Percentiles rank a stretch among this genome's conserved stretches.
phyloP scores from a whole-genome alignment of 2,329 filamentous ascomycete genomes.

The Grosmannia huntii region DNA sequence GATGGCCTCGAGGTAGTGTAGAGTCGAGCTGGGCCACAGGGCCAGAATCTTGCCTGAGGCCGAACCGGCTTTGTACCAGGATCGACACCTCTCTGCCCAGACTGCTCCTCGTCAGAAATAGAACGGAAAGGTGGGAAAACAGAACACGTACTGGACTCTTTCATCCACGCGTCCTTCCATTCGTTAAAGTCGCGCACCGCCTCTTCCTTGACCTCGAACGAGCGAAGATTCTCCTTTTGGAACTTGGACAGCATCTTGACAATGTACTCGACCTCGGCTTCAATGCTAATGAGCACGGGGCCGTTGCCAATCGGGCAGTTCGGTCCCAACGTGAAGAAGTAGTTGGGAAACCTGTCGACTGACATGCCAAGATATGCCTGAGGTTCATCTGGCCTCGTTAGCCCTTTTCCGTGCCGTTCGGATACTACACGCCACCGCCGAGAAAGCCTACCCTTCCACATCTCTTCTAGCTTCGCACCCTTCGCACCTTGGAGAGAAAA shows the following conservation, averaged over 20 bases:
- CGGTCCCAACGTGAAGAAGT: conserved; percentile 16
- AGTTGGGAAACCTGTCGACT: conserved; percentile 21
- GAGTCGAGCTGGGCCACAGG: background rate
- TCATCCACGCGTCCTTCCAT: background rate
- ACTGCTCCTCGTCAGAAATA: background rate
- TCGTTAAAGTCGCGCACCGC: background rate
- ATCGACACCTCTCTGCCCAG: background rate
- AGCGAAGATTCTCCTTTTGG: background rate
- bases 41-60: background rate
- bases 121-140: no score
- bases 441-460: conserved; percentile 10
- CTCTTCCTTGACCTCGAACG: background rate
- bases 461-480: conserved; percentile 11
- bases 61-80: background rate
- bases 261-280: background rate
- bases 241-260: background rate
- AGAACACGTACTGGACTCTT: background rate
- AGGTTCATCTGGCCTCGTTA: conserved; percentile 21
- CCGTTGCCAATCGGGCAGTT: conserved; percentile 13
- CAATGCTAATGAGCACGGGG: conserved; percentile 3
- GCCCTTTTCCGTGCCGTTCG: no score
- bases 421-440: no score
- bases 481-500: conserved; percentile 17
- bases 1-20: background rate
- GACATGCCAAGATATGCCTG: conserved; percentile 11